These are phyloP conservation scores for Hericium coralloides DNA, from an alignment of 768 basidiomycete species.

Conservation along the genomic window DNA sequence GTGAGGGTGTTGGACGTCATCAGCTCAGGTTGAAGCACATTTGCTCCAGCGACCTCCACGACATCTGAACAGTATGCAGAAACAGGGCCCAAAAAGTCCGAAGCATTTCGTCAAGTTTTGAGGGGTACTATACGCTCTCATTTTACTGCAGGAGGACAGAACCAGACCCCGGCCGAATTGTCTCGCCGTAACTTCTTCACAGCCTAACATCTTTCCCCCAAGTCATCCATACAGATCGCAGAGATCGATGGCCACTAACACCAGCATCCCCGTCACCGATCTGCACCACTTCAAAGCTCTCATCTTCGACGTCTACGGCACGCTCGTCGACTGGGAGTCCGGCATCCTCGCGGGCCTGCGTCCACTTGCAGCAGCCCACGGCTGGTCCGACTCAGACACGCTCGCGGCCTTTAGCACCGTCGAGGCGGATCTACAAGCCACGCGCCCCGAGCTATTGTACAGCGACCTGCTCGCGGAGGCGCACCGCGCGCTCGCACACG, in stretches of 20 bases:
- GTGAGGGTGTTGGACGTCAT: too few species aligned
- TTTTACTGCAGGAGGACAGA: too few species aligned
- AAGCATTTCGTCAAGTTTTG: too few species aligned
- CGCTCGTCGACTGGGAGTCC: conserved; percentile 70
- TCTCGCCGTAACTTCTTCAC: too few species aligned
- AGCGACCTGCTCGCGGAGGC: conserved; percentile 42
- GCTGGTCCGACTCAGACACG: conserved; percentile 16
- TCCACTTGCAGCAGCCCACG: background rate
- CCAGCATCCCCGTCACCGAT: background rate
- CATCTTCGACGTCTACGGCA: conserved; percentile 73
- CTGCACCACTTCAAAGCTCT: conserved; percentile 32
- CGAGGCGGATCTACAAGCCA: conserved; percentile 49
- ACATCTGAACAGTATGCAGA: too few species aligned
- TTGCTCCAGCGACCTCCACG: too few species aligned
- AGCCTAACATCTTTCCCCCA: too few species aligned
- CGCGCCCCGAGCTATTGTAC: conserved; percentile 53
- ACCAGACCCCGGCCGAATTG: too few species aligned
- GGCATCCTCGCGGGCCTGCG: conserved; percentile 39
- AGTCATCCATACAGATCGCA: too few species aligned
- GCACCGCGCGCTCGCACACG: conserved; percentile 20
- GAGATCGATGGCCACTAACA: background rate
- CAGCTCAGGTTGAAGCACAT: too few species aligned
- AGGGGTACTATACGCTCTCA: too few species aligned
- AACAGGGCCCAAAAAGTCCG: too few species aligned
- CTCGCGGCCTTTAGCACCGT: conserved; percentile 41